Conservation (phyloP, 2,329 filamentous ascomycete species). For the Aspergillus cejpii region DNA sequence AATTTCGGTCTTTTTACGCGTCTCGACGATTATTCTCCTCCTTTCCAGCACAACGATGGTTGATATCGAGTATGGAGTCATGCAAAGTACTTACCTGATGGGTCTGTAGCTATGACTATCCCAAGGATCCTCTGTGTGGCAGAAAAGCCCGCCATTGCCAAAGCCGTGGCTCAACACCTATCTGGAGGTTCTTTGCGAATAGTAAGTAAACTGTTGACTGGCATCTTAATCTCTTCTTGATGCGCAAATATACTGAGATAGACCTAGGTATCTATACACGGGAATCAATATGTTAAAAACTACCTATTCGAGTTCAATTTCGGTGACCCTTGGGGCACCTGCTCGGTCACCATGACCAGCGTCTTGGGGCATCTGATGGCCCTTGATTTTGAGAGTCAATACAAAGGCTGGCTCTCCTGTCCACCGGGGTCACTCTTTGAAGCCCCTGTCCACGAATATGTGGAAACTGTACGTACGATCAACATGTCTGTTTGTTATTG, state of each 20-base stretch:
- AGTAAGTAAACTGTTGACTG: slow-evolving; percentile 47
- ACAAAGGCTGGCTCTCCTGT: slow-evolving; percentile 74
- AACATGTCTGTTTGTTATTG: neutral
- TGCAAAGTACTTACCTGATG: neutral
- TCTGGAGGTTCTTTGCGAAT: slow-evolving; percentile 66
- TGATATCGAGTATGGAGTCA: neutral
- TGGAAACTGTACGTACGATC: slow-evolving; percentile 54
- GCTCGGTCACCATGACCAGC: slow-evolving; percentile 85
- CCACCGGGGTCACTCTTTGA: slow-evolving; percentile 74
- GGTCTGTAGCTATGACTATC: slow-evolving; percentile 9
- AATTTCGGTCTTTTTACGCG: slow-evolving; percentile 15
- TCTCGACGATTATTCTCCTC: slow-evolving; percentile 3
- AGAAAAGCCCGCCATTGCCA: slow-evolving; percentile 91
- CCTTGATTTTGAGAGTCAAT: slow-evolving; percentile 68
- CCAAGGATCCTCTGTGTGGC: slow-evolving; percentile 65
- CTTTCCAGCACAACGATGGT: neutral
- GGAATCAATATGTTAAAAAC: slow-evolving; percentile 80
- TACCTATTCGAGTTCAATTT: slow-evolving; percentile 91
- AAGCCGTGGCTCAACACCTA: slow-evolving; percentile 84
- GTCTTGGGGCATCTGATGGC: slow-evolving; percentile 81
- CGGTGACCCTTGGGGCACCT: slow-evolving; percentile 68
- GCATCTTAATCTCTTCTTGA: neutral
- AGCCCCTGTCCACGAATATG: slow-evolving; percentile 62
- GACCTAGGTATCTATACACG: slow-evolving; percentile 58
- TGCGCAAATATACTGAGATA: slow-evolving; percentile 14